These are phyloP conservation scores for Huiozyma naganishii DNA, from an alignment of 805 yeast species.

Conservation along the genomic window DNA sequence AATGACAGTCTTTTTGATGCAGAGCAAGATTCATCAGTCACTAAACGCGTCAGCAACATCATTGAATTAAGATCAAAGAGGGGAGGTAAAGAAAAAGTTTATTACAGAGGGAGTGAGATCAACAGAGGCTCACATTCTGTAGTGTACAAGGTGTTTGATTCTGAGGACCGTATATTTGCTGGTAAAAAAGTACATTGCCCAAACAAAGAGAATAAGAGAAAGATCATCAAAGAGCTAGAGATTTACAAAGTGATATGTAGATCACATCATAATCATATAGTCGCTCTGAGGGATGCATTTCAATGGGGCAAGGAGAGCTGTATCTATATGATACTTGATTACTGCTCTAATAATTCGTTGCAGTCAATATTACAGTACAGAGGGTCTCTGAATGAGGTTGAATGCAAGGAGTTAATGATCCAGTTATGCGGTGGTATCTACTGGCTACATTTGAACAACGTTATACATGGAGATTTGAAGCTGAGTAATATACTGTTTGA, in stretches of 20 bases:
- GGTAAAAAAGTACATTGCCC: conserved; percentile 95
- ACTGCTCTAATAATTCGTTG: conserved; percentile 1
- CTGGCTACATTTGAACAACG: conserved; percentile 74
- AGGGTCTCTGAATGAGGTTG: conserved; percentile 47
- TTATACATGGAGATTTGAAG: conserved; percentile 10
- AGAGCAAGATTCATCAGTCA: not conserved
- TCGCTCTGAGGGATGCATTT: conserved; percentile 1
- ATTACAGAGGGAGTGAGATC: conserved; percentile 1
- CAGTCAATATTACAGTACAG: conserved; percentile 1
- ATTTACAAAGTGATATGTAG: conserved; percentile 67
- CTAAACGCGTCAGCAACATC: conserved; percentile 2
- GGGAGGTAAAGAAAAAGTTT: not conserved
- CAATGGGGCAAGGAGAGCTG: not conserved
- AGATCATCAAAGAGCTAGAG: conserved; percentile 80
- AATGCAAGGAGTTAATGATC: conserved; percentile 59
- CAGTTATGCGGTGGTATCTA: conserved; percentile 88
- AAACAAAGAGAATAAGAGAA: conserved; percentile 65
- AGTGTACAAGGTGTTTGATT: conserved; percentile 32
- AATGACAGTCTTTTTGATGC: no score
- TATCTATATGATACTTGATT: conserved; percentile 1
- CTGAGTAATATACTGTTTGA: conserved; percentile 47
- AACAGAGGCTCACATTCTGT: conserved; percentile 4
- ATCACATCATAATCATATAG: conserved; percentile 34
- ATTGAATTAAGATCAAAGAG: not conserved
- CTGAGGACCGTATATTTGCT: conserved; percentile 76